These are phyloP conservation scores for Aspergillus sp. DNA, from an alignment of 2,329 filamentous ascomycete species.

Conservation along the genomic window DNA sequence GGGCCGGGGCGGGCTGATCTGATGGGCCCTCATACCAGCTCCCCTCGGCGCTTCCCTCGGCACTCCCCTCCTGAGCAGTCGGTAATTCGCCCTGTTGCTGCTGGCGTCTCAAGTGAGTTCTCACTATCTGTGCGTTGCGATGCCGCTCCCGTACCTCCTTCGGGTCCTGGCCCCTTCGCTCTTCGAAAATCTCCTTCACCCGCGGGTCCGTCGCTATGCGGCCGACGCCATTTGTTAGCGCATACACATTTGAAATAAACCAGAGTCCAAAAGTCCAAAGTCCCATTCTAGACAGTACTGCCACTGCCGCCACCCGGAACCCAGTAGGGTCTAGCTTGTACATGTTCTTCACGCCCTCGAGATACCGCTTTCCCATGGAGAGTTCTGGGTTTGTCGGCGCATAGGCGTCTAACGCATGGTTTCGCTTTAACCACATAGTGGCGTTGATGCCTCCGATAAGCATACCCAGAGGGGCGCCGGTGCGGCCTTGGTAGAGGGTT, in stretches of 20 bases:
- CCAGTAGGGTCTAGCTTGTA: background rate
- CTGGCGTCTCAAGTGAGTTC: background rate
- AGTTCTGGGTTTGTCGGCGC: background rate
- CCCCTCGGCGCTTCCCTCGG: background rate
- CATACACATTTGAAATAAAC: slow-evolving; percentile 8
- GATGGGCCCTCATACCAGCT: background rate
- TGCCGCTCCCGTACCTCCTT: slow-evolving; percentile 24
- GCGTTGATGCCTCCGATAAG: background rate
- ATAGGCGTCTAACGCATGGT: too few species aligned
- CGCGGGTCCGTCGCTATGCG: slow-evolving; percentile 23
- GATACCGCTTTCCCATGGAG: background rate
- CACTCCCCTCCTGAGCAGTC: background rate
- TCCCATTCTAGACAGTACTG: slow-evolving; percentile 14
- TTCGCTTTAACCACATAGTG: background rate
- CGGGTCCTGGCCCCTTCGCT: slow-evolving; percentile 17
- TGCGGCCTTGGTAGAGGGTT: slow-evolving; percentile 21
- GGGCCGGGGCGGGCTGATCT: background rate
- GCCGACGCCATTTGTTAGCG: slow-evolving; percentile 14
- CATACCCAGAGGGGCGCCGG: slow-evolving; percentile 19
- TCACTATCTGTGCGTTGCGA: slow-evolving; percentile 2
- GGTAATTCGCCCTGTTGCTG: too few species aligned
- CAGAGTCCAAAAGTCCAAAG: slow-evolving; percentile 13
- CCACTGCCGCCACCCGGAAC: background rate
- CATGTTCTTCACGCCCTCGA: background rate
- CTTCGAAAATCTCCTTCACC: slow-evolving; percentile 22